Percentiles rank a stretch among this genome's conserved stretches.
These are phyloP conservation scores for Anthoceros angustus DNA, from an alignment of 225 moss, liverwort and hornwort species.

Conservation along the genomic window DNA sequence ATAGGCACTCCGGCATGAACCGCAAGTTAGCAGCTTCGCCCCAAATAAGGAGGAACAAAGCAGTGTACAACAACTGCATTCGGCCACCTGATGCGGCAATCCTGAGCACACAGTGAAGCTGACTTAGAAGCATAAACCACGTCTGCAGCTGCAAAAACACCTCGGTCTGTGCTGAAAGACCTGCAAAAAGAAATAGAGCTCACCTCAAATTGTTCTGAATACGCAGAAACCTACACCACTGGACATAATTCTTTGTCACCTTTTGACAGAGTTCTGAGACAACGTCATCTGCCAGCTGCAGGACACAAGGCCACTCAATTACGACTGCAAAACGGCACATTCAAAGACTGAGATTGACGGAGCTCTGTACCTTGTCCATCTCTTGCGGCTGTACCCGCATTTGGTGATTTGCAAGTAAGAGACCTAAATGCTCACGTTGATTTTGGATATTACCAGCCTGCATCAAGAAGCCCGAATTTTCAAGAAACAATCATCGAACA, in stretches of 20 bases:
- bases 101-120: constrained; percentile 45
- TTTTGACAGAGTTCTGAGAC: not conserved
- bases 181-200: no score
- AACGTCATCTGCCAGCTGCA: not conserved
- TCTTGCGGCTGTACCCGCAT: constrained; percentile 83
- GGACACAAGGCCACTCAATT: not conserved
- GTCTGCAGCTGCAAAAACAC: no score
- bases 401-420: constrained; percentile 88
- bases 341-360: not conserved
- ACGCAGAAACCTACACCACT: not conserved
- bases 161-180: no score
- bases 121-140: no score
- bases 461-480: not conserved
- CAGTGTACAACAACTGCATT: constrained; percentile 73
- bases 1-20: constrained; percentile 97
- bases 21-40: constrained; percentile 90
- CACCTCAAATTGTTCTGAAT: not conserved
- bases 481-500: not conserved
- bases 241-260: not conserved
- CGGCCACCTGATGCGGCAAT: constrained; percentile 72
- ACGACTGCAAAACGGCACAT: not conserved
- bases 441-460: constrained; percentile 92
- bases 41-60: constrained; percentile 83
- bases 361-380: constrained; percentile 60
- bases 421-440: constrained; percentile 76